Evolutionary conservation across 2,329 filamentous ascomycete genomes (phyloP).

Genomic region (Xylaria sp.): DNA sequence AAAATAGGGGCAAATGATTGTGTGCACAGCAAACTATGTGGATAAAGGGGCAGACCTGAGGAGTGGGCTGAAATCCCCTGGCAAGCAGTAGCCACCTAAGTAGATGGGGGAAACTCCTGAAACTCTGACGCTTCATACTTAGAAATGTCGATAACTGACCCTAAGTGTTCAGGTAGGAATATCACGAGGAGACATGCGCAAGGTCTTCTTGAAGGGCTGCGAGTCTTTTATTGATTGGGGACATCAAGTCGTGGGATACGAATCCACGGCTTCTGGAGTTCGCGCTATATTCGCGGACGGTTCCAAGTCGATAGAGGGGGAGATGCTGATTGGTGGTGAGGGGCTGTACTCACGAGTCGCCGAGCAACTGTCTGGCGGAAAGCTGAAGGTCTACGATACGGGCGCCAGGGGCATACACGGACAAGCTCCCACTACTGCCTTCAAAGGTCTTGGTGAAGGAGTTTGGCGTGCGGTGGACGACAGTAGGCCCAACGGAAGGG

Average conservation of each 20-base stretch:
- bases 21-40: neutral
- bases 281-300: conserved; percentile 69
- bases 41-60: neutral
- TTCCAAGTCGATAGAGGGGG: conserved; percentile 40
- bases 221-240: conserved; percentile 66
- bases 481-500: conserved; percentile 55
- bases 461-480: conserved; percentile 67
- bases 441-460: conserved; percentile 70
- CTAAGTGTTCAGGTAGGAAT: conserved; percentile 60
- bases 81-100: neutral
- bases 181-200: conserved; percentile 70
- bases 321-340: conserved; percentile 60
- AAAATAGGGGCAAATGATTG: neutral
- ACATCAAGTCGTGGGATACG: conserved; percentile 67
- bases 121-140: neutral
- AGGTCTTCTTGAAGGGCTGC: conserved; percentile 65
- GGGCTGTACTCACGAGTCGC: conserved; percentile 70
- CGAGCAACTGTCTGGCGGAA: conserved; percentile 66
- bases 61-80: neutral
- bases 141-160: neutral
- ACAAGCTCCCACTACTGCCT: conserved; percentile 69
- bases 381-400: conserved; percentile 70
- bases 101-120: too few species aligned
- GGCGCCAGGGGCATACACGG: conserved; percentile 73
- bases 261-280: conserved; percentile 65